Base-by-base conservation (phyloP, 2,329 filamentous ascomycete species). In the Fusarium armeniacum region DNA sequence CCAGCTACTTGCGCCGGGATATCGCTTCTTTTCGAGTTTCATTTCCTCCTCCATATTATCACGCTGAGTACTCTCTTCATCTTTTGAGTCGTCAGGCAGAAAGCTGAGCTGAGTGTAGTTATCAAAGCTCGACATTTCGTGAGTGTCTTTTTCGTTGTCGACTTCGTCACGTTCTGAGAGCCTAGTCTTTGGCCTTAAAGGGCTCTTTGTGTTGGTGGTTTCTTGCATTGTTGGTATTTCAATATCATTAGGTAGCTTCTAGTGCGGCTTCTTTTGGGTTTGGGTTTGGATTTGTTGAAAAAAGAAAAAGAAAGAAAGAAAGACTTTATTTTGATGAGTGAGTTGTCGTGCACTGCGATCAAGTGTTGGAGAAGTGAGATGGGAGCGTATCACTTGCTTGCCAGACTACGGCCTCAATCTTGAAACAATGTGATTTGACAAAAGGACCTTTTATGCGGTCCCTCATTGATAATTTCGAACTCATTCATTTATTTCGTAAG, bases 1-100 rank as follows among this genome's bases (percentile, higher is more conserved):
- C 85, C 86, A 88, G 57, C 81, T 78, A 46, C 81, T 81, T 41
- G 84, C 80, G 26, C 80, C 80, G 0, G 81, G 80, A 54, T 81
- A 83, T 2, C 76, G 71, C 30, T 70, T 58, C 74, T 81, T 84
- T 70, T 85, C 82, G 43, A 76, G 72, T 66, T 83, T 80, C 75
- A 87, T 82, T 60, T 84, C 78, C 12, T 78, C 74, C 11, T 56
- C 45, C 28, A 73, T 62, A 13, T 58, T 50, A 6, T 47, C 32
- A 18, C 66, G 46, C 30, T 51, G 50, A 6, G 40, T 45, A 13
- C n/a, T 64, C 1, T 65, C 64, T 22, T 70, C 57, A 6, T 69
- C 62, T 6, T 67, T 63, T 20, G 69, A 51, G 8, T 68, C 65
- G 7, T 62, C 51, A 0, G 61, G 58, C 2, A 65, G 22, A 12